Evolutionary conservation across 768 basidiomycete species (phyloP), one percentile per base, ranked within the genome.

Genomic region (Amanita thiersii): DNA sequence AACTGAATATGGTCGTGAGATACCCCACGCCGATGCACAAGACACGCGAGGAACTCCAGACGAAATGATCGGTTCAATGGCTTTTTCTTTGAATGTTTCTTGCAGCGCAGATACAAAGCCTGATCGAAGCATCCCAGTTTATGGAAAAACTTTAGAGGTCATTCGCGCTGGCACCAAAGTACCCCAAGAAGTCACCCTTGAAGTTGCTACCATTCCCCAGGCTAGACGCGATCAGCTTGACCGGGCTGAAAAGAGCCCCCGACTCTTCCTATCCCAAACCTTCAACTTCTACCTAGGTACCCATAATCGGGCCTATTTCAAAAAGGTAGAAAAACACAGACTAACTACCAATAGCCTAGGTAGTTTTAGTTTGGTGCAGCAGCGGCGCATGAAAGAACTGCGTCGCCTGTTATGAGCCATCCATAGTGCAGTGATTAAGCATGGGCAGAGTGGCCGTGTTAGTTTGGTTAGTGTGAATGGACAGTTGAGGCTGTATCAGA

Each of bases 211-310:
- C 2, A 63, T 67, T 25, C 63, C 67, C 5, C 52, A 56, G 20
- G 54, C 41, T 11, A 61, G 53, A 35, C 50, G 53, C 26, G 45
- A 43, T 6, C 50, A 54, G 3, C 62, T 64, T 44, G 63, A 80
- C 50, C 85, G 81, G 81, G 61, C 52, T 20, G 79, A 82, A 9
- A 60, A 64, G 1, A 84, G 77, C 54, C 73, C 77, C 0, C 83
- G 86, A 52, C 58, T 86, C 9, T 79, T 72, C 53, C 69, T 87
- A 41, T 83, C 85, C 4, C 78, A 80, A 52, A 86, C 80, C 0
- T 60, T 69, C 1, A 69, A 75, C 49, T 67, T 78, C 44, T 78
- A 73, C 52, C 60, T 83, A 40, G 83, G 72, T 0, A 59, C 71
- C 30, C 83, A 86, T 53, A 52, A 62, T 10, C 56, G 64, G 2